A percentile compares a stretch with the other conserved stretches of the same genome.
phyloP scores from a whole-genome alignment of 148 eudicot species.

The Oxyria digyna region DNA sequence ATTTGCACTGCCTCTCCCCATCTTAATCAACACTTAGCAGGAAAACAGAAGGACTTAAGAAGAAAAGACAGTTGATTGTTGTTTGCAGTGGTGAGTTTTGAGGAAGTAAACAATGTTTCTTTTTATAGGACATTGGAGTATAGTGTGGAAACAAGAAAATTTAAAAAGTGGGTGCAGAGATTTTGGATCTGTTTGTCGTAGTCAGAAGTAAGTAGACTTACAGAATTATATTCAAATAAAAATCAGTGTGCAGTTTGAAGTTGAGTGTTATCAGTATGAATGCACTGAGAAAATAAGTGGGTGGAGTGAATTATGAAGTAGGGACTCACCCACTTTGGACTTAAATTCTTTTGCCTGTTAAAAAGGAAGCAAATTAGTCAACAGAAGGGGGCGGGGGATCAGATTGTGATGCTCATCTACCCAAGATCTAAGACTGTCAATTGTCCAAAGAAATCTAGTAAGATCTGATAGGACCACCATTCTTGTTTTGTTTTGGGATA shows the following conservation, averaged over 20 bases:
- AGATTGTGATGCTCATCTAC: background rate
- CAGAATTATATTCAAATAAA: background rate
- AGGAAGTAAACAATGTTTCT: background rate
- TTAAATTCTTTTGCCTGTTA: background rate
- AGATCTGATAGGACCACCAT: background rate
- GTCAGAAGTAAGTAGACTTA: background rate
- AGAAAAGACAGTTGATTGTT: background rate
- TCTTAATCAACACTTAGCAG: background rate
- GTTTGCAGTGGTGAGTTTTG: background rate
- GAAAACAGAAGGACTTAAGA: background rate
- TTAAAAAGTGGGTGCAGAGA: background rate
- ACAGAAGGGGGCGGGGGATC: background rate
- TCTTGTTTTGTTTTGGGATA: no score
- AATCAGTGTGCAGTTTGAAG: background rate
- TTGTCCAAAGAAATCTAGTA: background rate
- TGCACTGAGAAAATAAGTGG: background rate
- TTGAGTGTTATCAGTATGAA: background rate
- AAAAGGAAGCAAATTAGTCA: background rate
- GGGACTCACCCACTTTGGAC: background rate
- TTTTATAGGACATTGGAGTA: background rate
- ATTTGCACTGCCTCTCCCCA: conserved; percentile 20
- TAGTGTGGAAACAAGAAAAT: background rate
- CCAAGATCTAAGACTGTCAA: background rate
- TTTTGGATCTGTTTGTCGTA: background rate
- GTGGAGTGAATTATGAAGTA: background rate